Percentiles rank a stretch among this genome's conserved stretches.
Conservation (phyloP, 306 rosid species). For the Alnus rubra region DNA sequence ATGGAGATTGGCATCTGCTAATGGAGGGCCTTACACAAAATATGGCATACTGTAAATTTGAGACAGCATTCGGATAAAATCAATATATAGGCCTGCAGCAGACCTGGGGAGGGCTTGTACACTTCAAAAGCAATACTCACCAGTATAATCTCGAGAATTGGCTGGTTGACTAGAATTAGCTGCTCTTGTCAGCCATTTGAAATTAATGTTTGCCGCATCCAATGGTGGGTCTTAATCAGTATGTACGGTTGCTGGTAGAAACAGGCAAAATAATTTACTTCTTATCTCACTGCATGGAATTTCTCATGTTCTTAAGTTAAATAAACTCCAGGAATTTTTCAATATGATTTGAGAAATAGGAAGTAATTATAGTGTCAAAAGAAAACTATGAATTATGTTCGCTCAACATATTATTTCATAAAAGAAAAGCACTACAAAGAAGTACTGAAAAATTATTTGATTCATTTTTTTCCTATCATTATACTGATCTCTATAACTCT, state of each 20-base stretch:
- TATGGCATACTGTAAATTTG: conserved; percentile 14
- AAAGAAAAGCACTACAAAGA: background rate
- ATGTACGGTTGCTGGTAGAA: background rate
- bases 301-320: background rate
- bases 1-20: conserved; percentile 22
- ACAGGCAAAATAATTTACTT: background rate
- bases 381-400: background rate
- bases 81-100: background rate
- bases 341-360: background rate
- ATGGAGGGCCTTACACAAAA: conserved; percentile 15
- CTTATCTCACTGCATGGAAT: background rate
- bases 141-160: background rate
- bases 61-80: background rate
- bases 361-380: background rate
- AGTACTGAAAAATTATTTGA: background rate
- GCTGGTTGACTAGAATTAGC: background rate
- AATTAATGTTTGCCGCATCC: background rate
- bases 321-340: background rate
- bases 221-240: background rate
- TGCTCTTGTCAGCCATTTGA: background rate
- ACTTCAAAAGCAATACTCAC: background rate
- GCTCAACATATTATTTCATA: background rate
- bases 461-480: background rate
- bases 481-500: background rate
- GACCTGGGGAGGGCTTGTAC: conserved; percentile 3